Evolutionary conservation across 257 asterid species (phyloP).

Genomic region (Ophiorrhiza pumila): DNA sequence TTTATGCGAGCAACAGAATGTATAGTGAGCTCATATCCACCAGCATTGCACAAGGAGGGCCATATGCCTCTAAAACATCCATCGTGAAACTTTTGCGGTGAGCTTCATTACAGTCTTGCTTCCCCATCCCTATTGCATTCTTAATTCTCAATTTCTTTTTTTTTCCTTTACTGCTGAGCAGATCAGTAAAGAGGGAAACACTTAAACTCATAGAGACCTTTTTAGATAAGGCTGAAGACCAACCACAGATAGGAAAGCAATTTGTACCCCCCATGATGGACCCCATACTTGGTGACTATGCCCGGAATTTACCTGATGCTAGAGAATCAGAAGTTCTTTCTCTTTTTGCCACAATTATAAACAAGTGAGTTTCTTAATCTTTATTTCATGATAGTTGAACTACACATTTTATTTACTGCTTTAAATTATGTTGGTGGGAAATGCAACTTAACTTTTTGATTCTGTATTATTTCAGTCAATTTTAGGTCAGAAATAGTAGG

Average conservation of each 20-base stretch:
- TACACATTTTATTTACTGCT: background rate
- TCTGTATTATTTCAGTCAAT: background rate
- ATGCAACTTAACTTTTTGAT: background rate
- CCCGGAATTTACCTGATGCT: conserved; percentile 97
- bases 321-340: conserved; percentile 99
- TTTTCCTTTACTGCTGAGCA: conserved; percentile 31
- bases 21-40: conserved; percentile 96
- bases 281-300: conserved; percentile 92
- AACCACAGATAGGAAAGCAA: conserved; percentile 83
- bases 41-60: conserved; percentile 95
- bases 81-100: conserved; percentile 93
- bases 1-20: conserved; percentile 63
- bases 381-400: conserved; percentile 2
- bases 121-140: conserved; percentile 6
- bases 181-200: conserved; percentile 96
- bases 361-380: conserved; percentile 58
- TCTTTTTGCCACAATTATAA: conserved; percentile 92
- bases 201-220: conserved; percentile 94
- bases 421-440: background rate
- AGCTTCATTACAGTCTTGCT: conserved; percentile 15
- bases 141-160: conserved; percentile 8
- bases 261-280: conserved; percentile 99
- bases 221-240: conserved; percentile 93
- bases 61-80: conserved; percentile 80
- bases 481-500: background rate